Evolutionary conservation across 73 alveolate genomes (phyloP).

Genomic region (Urostyla sp.): DNA sequence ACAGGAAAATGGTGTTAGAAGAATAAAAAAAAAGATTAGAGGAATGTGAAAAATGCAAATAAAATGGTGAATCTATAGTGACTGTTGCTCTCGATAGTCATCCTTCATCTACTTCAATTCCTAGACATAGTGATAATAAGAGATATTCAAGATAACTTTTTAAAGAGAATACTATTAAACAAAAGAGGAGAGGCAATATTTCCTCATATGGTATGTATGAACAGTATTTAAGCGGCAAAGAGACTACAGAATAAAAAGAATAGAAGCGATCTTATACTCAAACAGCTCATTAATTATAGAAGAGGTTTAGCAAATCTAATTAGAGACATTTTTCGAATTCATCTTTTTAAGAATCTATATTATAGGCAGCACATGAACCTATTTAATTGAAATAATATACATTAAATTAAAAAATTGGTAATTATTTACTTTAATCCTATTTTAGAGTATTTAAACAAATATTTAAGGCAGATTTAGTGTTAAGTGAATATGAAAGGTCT

Average conservation of each 20-base stretch:
- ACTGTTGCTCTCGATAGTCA: no score
- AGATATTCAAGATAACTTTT: no score
- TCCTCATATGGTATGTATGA: no score
- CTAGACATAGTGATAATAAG: no score
- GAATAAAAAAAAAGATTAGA: conserved; percentile 6
- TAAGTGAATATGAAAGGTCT: background rate
- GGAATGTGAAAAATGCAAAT: no score
- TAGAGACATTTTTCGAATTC: background rate
- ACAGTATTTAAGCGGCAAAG: background rate
- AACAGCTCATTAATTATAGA: background rate
- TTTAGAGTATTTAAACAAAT: conserved; percentile 4
- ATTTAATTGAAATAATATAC: background rate
- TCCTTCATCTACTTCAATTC: no score
- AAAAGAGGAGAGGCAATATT: no score
- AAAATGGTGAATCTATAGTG: no score
- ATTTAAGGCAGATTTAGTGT: background rate
- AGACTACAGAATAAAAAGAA: background rate
- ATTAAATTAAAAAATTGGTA: conserved; percentile 8
- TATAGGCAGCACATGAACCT: conserved; percentile 19
- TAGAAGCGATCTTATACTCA: background rate
- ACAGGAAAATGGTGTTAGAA: background rate
- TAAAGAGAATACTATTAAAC: no score
- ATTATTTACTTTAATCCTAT: no score
- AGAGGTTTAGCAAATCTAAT: background rate
- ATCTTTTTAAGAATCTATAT: background rate